Base-by-base conservation (phyloP, 1,139 yeast species). In the Taphrina wiesneri region DNA sequence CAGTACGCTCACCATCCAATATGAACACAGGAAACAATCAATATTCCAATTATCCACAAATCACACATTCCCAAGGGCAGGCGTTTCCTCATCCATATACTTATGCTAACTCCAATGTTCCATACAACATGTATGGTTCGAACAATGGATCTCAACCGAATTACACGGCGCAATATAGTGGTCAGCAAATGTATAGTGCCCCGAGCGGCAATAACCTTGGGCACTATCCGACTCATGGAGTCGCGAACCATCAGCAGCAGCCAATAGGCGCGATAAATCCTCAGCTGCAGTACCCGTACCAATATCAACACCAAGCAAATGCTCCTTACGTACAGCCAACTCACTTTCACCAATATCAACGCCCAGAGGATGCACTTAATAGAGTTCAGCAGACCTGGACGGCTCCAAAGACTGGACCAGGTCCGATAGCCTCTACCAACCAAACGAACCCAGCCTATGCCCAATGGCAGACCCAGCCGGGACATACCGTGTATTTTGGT, bases 361-460 rank as follows among this genome's bases (percentile, higher is more conserved):
- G 59, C n/a, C 59, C 59, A 17, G 63, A 57, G 11, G 46, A 57
- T 46, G 53, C 63, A 2, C 30, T 45, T 13, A 36, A 23, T 21
- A 43, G 53, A 39, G 54, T 47, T 11, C 54, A 45, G 51, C 64
- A 60, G 36, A 52, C 57, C 39, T 49, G 51, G 39, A 17, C 41
- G n/a, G 56, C 28, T 23, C 63, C 52, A 34, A 49, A 46, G 34
- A 45, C 49, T 1, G 28, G 28, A 15, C 56, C 43, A 4, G 47
- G 17, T 7, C 47, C 13, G 11, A 21, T 17, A 30, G 49, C 60
- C 15, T 30, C 34, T 6, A 15, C 43, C 17, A 19, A 26, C 23
- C n/a, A 11, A 41, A n/a, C 21, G 19, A 23, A 26, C 34, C 15
- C 62, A 3, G 1, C 62, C 28, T 23, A 46, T 26, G 21, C 26